These are phyloP conservation scores for Penicillium sp. DNA, from an alignment of 2,329 filamentous ascomycete genomes.

Conservation along the genomic window DNA sequence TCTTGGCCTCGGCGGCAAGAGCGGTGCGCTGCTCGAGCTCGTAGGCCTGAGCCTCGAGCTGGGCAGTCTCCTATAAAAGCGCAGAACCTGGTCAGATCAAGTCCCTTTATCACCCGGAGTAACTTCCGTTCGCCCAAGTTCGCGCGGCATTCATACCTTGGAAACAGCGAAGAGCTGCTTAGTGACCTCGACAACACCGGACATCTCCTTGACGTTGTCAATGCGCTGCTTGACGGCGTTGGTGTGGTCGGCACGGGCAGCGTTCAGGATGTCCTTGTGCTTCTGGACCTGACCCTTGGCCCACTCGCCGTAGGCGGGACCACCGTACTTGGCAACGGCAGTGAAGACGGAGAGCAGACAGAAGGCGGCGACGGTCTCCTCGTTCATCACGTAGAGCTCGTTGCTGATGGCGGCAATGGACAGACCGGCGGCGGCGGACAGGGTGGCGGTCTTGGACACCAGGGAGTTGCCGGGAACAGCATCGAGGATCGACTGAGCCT, in stretches of 20 bases:
- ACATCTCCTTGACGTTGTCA: constrained; percentile 90
- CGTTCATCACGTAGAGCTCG: constrained; percentile 99
- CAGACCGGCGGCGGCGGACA: constrained; percentile 87
- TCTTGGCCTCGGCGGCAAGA: constrained; percentile 88
- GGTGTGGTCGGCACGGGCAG: constrained; percentile 91
- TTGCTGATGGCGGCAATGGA: constrained; percentile 97
- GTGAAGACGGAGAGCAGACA: constrained; percentile 92
- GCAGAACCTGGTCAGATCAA: constrained; percentile 5
- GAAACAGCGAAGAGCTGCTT: constrained; percentile 97
- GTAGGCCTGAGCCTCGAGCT: constrained; percentile 92
- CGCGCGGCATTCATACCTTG: constrained; percentile 64
- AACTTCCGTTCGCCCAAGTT: neutral
- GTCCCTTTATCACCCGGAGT: neutral
- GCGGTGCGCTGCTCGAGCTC: constrained; percentile 97
- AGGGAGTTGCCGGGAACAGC: constrained; percentile 88
- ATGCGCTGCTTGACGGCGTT: constrained; percentile 94
- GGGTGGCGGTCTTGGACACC: constrained; percentile 93
- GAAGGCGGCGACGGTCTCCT: constrained; percentile 94
- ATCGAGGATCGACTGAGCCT: constrained; percentile 94
- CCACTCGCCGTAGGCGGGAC: constrained; percentile 90
- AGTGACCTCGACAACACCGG: constrained; percentile 91
- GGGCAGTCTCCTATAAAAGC: constrained; percentile 78
- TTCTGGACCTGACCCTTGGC: constrained; percentile 84
- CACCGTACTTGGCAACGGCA: constrained; percentile 89
- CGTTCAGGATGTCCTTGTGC: constrained; percentile 94